Evolutionary conservation across 2,329 filamentous ascomycete genomes (phyloP).

Genomic region (Biscogniauxia sp.): DNA sequence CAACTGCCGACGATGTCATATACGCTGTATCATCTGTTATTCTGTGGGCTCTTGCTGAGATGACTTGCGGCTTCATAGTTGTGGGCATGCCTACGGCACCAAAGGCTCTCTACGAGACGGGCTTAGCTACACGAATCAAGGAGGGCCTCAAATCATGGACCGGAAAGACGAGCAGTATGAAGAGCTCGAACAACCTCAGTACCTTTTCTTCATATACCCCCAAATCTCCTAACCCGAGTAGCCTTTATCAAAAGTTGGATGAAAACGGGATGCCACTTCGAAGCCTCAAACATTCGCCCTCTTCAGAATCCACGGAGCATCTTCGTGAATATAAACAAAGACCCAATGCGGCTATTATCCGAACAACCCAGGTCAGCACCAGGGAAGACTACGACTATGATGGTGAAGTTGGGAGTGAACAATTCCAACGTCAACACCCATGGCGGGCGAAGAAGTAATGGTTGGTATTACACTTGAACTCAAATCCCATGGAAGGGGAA

Average conservation of each 20-base stretch:
- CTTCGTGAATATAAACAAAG: conserved; percentile 14
- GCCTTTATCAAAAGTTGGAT: conserved; percentile 20
- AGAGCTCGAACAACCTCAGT: conserved; percentile 7
- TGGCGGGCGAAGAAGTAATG: conserved; percentile 9
- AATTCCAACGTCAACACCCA: conserved; percentile 14
- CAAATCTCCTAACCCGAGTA: conserved; percentile 9
- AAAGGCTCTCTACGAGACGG: conserved; percentile 33
- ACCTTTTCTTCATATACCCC: conserved; percentile 1
- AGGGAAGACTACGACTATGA: conserved; percentile 17
- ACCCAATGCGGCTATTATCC: conserved; percentile 19
- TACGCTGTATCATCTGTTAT: conserved; percentile 38
- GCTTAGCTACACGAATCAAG: conserved; percentile 19
- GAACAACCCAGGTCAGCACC: conserved; percentile 21
- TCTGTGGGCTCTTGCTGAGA: conserved; percentile 45
- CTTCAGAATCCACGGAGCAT: conserved; percentile 24
- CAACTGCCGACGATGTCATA: conserved; percentile 31
- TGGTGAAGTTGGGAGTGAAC: conserved; percentile 9
- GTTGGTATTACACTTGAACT: not conserved
- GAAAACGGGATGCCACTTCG: conserved; percentile 20
- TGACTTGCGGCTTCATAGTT: conserved; percentile 45
- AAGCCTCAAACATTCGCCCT: conserved; percentile 12
- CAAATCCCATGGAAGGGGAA: not conserved
- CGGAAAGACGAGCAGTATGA: conserved; percentile 12
- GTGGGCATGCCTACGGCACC: conserved; percentile 38
- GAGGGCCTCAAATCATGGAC: conserved; percentile 16